Evolutionary conservation across 176 grass and related monocot genomes (phyloP).

Genomic region (Oryza punctata): DNA sequence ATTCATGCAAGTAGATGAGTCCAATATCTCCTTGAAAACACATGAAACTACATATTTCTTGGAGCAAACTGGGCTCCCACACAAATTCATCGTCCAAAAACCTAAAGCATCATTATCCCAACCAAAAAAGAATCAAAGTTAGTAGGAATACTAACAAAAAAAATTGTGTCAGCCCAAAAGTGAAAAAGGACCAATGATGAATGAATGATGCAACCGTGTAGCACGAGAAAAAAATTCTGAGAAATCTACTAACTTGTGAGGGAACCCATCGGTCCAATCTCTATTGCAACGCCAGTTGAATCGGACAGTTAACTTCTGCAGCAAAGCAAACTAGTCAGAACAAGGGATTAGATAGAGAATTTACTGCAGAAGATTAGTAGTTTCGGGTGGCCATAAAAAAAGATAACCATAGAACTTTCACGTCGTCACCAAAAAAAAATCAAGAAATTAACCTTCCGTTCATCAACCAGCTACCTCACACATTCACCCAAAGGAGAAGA

Average conservation of each 20-base stretch:
- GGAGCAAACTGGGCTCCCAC: constrained; percentile 45
- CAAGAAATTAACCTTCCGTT: too few species aligned
- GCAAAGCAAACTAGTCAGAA: neutral
- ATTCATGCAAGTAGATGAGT: constrained; percentile 78
- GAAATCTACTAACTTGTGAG: constrained; percentile 38
- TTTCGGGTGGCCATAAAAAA: too few species aligned
- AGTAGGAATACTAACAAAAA: neutral
- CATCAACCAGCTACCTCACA: too few species aligned
- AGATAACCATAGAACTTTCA: neutral
- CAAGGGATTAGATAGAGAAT: neutral
- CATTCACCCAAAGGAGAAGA: neutral
- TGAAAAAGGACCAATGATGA: neutral
- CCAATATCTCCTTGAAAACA: constrained; percentile 26
- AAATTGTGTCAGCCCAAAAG: neutral
- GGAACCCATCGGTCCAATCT: constrained; percentile 43
- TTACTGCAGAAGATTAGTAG: neutral
- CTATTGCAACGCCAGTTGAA: neutral
- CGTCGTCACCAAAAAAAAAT: neutral
- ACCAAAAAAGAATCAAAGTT: neutral
- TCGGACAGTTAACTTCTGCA: neutral
- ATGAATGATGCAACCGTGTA: neutral
- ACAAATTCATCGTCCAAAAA: constrained; percentile 47
- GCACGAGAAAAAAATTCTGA: neutral
- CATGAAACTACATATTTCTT: constrained; percentile 37
- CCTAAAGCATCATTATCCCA: constrained; percentile 33